These are phyloP conservation scores for Dryas alaskensis DNA, from an alignment of 306 rosid genomes.

Conservation along the genomic window DNA sequence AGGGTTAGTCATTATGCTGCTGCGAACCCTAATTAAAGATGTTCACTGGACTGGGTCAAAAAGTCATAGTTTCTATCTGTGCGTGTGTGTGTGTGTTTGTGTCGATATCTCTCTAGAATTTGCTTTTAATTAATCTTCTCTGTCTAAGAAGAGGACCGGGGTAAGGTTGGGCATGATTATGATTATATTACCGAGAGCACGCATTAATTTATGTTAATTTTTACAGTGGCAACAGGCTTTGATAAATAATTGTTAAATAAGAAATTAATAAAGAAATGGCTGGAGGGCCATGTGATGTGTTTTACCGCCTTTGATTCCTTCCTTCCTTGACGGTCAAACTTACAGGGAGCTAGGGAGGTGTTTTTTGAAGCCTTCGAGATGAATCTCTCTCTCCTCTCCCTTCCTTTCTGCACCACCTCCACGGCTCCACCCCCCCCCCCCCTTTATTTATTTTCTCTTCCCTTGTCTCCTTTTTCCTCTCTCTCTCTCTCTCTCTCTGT, in stretches of 20 bases:
- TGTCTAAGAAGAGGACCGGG: constrained; percentile 35
- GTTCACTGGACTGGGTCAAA: constrained; percentile 32
- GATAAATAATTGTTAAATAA: constrained; percentile 13
- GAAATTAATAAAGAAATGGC: constrained; percentile 23
- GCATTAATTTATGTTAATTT: constrained; percentile 22
- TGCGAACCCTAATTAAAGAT: constrained; percentile 22
- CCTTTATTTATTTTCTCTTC: constrained; percentile 10
- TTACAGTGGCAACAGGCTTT: constrained; percentile 50
- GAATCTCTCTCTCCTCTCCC: constrained; percentile 47
- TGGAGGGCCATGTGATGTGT: constrained; percentile 73
- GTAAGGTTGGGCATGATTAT: constrained; percentile 29
- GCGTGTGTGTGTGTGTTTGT: too few species aligned
- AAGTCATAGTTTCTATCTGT: constrained; percentile 24
- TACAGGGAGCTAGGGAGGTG: constrained; percentile 29
- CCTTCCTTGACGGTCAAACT: constrained; percentile 77
- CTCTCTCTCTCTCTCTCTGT: constrained; percentile 13
- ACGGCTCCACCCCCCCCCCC: not conserved
- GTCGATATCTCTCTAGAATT: constrained; percentile 8
- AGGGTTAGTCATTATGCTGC: constrained; percentile 22
- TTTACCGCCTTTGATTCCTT: constrained; percentile 82
- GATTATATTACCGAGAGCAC: constrained; percentile 44
- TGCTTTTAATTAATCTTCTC: constrained; percentile 5
- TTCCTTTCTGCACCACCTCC: constrained; percentile 33
- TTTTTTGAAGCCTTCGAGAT: constrained; percentile 65
- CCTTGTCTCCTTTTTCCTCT: constrained; percentile 16